A percentile compares a stretch with the other conserved stretches of the same genome.
Conservation (phyloP, 805 yeast species). For the Candida ovalis region DNA sequence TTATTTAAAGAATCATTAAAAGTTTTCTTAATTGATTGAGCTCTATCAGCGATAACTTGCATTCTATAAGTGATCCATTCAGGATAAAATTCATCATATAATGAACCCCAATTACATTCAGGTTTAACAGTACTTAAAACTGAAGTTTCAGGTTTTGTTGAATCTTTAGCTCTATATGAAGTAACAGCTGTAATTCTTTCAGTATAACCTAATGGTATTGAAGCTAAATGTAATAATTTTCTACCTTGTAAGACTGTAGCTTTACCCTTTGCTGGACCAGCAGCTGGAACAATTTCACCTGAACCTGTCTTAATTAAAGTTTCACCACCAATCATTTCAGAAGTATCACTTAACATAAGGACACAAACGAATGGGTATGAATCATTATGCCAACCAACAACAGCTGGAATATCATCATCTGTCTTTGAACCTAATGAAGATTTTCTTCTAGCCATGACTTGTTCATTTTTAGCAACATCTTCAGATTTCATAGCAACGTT, state of each 20-base stretch:
- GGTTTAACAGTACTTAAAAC: constrained; percentile 41
- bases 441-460: constrained; percentile 21
- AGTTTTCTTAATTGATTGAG: constrained; percentile 24
- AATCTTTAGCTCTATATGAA: constrained; percentile 38
- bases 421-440: constrained; percentile 20
- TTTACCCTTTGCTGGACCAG: constrained; percentile 46
- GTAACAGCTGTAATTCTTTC: constrained; percentile 44
- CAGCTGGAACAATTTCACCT: constrained; percentile 30
- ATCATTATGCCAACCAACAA: constrained; percentile 62
- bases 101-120: constrained; percentile 32
- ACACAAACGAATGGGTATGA: constrained; percentile 66
- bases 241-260: constrained; percentile 50
- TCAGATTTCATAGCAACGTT: constrained; percentile 45
- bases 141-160: constrained; percentile 35
- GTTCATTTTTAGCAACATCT: constrained; percentile 32
- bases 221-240: constrained; percentile 42
- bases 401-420: constrained; percentile 44
- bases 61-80: constrained; percentile 39
- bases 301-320: constrained; percentile 48
- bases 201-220: constrained; percentile 37
- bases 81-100: constrained; percentile 37
- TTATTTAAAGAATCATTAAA: constrained; percentile 19
- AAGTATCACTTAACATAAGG: constrained; percentile 56
- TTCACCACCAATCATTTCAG: constrained; percentile 59
- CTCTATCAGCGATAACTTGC: constrained; percentile 32